Evolutionary conservation across 192 early-diverging fungal genomes (phyloP).

Genomic region (Funneliformis mosseae): DNA sequence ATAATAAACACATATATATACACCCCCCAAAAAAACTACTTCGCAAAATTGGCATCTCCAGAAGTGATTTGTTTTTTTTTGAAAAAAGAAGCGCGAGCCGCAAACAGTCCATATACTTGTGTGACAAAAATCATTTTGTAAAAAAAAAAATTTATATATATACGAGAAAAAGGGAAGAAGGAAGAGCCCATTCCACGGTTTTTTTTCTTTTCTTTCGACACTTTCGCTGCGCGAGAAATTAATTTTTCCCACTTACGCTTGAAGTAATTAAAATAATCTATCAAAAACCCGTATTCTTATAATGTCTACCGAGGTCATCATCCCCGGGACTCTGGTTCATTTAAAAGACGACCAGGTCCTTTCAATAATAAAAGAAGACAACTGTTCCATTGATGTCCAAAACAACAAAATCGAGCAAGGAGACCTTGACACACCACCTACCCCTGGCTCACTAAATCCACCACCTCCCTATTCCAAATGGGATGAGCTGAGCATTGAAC

Average conservation of each 20-base stretch:
- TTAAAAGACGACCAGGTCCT: not conserved
- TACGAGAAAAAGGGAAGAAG: no score
- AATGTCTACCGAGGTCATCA: constrained; percentile 21
- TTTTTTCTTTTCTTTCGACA: no score
- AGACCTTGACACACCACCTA: constrained; percentile 8
- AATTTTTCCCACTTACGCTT: not conserved
- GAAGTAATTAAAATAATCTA: not conserved
- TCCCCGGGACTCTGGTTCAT: not conserved
- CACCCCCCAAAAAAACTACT: not conserved
- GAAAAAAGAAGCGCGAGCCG: not conserved
- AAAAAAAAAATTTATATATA: no score
- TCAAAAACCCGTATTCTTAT: not conserved
- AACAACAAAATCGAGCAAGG: constrained; percentile 15
- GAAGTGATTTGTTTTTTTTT: not conserved
- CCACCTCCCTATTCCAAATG: constrained; percentile 27
- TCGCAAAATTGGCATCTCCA: not conserved
- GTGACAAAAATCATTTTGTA: not conserved
- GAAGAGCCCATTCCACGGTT: not conserved
- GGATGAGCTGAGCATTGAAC: constrained; percentile 29
- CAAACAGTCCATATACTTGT: not conserved
- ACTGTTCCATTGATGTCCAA: not conserved
- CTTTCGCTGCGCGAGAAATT: constrained; percentile 21
- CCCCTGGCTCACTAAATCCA: constrained; percentile 8
- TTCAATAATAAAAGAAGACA: not conserved
- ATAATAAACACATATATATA: not conserved